Evolutionary conservation across 768 basidiomycete genomes (phyloP).

Genomic region (Boletus edulis): DNA sequence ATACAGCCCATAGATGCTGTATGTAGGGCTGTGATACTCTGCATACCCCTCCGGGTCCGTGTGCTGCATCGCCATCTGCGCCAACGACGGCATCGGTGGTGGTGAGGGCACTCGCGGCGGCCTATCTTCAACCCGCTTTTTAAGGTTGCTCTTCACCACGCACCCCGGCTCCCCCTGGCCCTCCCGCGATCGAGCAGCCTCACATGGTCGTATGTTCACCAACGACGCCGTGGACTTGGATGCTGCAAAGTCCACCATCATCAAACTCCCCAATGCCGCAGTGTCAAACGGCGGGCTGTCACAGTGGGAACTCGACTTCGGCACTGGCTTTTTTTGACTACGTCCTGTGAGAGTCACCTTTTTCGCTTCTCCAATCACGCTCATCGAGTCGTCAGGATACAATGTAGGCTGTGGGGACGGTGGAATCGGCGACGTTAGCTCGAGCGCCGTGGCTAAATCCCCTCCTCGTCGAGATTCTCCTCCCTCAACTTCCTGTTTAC

Average conservation of each 20-base stretch:
- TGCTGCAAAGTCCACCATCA: constrained; percentile 57
- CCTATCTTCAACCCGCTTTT: constrained; percentile 48
- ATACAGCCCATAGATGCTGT: constrained; percentile 78
- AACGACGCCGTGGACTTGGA: constrained; percentile 35
- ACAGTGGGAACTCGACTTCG: constrained; percentile 16
- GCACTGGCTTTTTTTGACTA: constrained; percentile 34
- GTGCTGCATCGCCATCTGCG: constrained; percentile 72
- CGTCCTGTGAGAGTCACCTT: constrained; percentile 25
- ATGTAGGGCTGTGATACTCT: constrained; percentile 76
- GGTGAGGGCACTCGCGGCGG: constrained; percentile 82
- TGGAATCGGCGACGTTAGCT: constrained; percentile 33
- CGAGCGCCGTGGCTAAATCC: constrained; percentile 39
- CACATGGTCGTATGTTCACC: constrained; percentile 29
- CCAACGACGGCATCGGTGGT: constrained; percentile 65
- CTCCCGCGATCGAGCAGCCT: constrained; percentile 29
- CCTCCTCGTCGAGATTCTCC: constrained; percentile 44
- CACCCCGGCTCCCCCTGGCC: constrained; percentile 5
- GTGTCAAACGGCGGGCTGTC: constrained; percentile 36
- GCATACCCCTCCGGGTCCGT: constrained; percentile 58
- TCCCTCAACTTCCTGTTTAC: constrained; percentile 35
- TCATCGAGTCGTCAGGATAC: constrained; percentile 73
- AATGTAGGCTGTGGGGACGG: constrained; percentile 62
- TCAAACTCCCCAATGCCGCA: constrained; percentile 55
- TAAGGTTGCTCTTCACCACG: constrained; percentile 20
- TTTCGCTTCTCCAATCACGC: constrained; percentile 45